Evolutionary conservation across 2,329 filamentous ascomycete species (phyloP).

Genomic region (Diplodia intermedia): DNA sequence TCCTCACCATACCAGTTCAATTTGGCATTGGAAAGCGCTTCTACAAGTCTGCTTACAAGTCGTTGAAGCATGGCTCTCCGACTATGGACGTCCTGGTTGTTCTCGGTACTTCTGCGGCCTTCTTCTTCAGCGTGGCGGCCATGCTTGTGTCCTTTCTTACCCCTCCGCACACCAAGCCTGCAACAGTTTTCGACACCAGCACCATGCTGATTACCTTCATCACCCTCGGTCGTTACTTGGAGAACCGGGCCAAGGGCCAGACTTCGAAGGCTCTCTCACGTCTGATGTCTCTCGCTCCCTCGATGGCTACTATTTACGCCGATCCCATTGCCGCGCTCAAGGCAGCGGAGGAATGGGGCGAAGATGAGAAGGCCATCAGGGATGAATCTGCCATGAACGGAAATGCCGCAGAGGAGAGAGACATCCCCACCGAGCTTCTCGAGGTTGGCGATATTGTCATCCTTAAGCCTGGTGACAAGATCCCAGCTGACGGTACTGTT

Average conservation of each 20-base stretch:
- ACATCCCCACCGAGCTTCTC: conserved; percentile 92
- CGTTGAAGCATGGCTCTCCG: conserved; percentile 84
- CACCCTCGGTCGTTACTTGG: conserved; percentile 85
- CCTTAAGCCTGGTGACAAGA: conserved; percentile 92
- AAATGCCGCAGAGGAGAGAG: conserved; percentile 76
- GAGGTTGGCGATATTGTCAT: conserved; percentile 94
- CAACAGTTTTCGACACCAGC: conserved; percentile 95
- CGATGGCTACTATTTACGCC: conserved; percentile 95
- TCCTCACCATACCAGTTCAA: conserved; percentile 89
- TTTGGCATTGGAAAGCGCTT: conserved; percentile 96
- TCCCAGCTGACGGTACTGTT: conserved; percentile 88
- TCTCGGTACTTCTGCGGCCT: conserved; percentile 90
- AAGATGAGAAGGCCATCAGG: conserved; percentile 47
- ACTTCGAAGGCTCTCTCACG: conserved; percentile 92
- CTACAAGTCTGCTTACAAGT: conserved; percentile 92
- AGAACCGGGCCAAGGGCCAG: conserved; percentile 94
- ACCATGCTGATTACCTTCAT: conserved; percentile 99
- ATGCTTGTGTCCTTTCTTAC: conserved; percentile 82
- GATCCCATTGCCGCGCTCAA: conserved; percentile 95
- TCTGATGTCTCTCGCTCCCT: conserved; percentile 94
- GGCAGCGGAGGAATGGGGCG: conserved; percentile 78
- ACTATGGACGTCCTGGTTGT: conserved; percentile 99
- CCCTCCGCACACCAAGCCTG: conserved; percentile 79
- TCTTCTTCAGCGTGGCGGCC: conserved; percentile 89
- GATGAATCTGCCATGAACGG: conserved; percentile 50